phyloP scores from a whole-genome alignment of 192 early-diverging fungal genomes.

The Podila minutissima region DNA sequence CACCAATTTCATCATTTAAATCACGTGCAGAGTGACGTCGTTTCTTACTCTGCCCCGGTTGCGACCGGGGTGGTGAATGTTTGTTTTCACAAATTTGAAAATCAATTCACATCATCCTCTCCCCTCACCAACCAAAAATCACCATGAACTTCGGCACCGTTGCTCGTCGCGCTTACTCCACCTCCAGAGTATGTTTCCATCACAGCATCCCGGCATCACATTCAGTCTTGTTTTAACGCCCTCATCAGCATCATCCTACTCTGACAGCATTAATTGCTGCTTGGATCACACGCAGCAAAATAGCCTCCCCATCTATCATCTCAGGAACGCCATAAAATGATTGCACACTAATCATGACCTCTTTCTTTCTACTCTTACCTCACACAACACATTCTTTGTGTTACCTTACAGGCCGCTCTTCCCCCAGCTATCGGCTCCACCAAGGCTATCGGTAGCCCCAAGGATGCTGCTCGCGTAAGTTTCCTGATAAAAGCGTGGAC shows the following conservation, averaged over 20 bases:
- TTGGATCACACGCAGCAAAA: too few relatives aligned
- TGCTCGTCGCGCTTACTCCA: conserved; percentile 53
- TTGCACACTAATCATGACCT: too few relatives aligned
- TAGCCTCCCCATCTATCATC: too few relatives aligned
- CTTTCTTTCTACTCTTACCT: too few relatives aligned
- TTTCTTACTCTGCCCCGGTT: too few relatives aligned
- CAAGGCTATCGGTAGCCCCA: conserved; percentile 64
- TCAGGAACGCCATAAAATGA: too few relatives aligned
- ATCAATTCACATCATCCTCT: conserved; percentile 14
- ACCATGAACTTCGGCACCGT: conserved; percentile 51
- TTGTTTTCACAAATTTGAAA: neutral
- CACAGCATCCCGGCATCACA: too few relatives aligned
- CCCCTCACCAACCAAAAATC: conserved; percentile 25
- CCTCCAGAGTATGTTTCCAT: conserved; percentile 32
- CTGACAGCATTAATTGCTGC: too few relatives aligned
- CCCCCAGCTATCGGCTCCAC: conserved; percentile 80
- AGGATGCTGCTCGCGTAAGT: conserved; percentile 61
- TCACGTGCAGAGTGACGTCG: too few relatives aligned
- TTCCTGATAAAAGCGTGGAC: neutral
- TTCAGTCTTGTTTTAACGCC: neutral
- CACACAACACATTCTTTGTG: neutral
- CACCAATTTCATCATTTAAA: too few relatives aligned
- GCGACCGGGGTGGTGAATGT: too few relatives aligned
- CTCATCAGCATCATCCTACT: neutral
- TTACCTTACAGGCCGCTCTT: conserved; percentile 59